Evolutionary conservation across 441 rosid species (phyloP), one percentile per base, ranked within the genome.

Genomic region (Hura crepitans): DNA sequence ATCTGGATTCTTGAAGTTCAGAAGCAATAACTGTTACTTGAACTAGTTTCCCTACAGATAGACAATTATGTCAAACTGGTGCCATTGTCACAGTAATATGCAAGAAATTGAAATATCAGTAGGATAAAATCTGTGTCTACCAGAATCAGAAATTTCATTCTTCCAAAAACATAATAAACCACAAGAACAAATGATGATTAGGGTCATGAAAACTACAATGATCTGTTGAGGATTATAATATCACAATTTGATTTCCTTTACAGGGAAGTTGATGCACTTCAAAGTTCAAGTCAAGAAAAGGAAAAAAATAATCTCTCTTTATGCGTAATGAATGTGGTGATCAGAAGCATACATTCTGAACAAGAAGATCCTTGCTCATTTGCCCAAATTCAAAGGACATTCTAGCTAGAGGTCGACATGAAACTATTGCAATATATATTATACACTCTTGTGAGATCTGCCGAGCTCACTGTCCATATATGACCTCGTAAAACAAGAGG

Each of bases 391-490:
- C 33, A 28, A 11, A 47, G 33, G 15, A 75, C 72, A 51, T 22
- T 57, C 74, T 76, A 71, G 53, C 58, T 65, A 55, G 39, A 18
- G 15, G 49, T 61, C 37, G 66, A 60, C 59, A 45, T 33, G 68
- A 89, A 80, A 76, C 84, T 82, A 35, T 79, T 82, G 23, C 81
- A 74, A 80, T 94, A 91, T 66, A 89, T 82, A 66, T 63, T 68
- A 76, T 79, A 84, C 54, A 88, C 86, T 74, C 74, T 80, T 61
- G 76, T 50, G 75, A 92, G 84, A 80, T 94, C 89, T 59, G 80
- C 80, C 61, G 93, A 82, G 82, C 89, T 82, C 73, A 92, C 85
- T 50, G 86, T 89, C 99, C 97, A 90, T 37, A 87, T 64, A 74
- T 92, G 97, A 80, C 96, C 93, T 30, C 57, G 78, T 74, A 86